These are phyloP conservation scores for Blastosporella zonata DNA, from an alignment of 1,284 basidiomycete genomes.

Conservation along the genomic window DNA sequence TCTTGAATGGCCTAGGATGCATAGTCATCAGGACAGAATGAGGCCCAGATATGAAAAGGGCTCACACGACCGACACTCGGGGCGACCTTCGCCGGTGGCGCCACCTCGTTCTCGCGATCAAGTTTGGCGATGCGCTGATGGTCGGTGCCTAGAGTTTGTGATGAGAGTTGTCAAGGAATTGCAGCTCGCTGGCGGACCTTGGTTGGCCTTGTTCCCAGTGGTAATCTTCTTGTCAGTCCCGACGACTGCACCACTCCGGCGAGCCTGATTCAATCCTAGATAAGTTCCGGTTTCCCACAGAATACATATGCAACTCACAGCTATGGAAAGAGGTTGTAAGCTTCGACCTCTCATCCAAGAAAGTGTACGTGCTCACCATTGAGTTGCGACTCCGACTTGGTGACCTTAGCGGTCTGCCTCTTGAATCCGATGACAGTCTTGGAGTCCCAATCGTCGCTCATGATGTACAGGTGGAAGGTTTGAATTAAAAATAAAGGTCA, in stretches of 20 bases:
- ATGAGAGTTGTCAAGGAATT: background rate
- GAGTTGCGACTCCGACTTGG: slow-evolving; percentile 65
- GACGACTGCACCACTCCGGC: slow-evolving; percentile 68
- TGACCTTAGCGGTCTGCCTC: slow-evolving; percentile 65
- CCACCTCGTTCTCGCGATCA: slow-evolving; percentile 94
- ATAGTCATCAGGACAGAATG: slow-evolving; percentile 4
- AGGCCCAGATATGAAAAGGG: slow-evolving; percentile 15
- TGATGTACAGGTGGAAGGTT: slow-evolving; percentile 27
- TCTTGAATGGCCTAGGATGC: slow-evolving; percentile 71
- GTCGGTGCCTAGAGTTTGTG: slow-evolving; percentile 67
- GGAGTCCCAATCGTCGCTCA: slow-evolving; percentile 70
- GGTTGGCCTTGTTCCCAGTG: slow-evolving; percentile 69
- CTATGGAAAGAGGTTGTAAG: background rate
- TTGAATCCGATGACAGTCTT: slow-evolving; percentile 79
- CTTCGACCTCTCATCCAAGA: background rate
- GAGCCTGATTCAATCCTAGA: slow-evolving; percentile 45
- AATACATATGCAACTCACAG: slow-evolving; percentile 14
- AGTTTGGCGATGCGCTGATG: slow-evolving; percentile 93
- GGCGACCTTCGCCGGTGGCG: slow-evolving; percentile 86
- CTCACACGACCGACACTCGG: slow-evolving; percentile 79
- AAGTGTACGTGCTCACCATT: slow-evolving; percentile 54
- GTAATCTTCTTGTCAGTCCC: slow-evolving; percentile 76
- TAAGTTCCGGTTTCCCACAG: background rate
- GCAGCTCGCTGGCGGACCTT: slow-evolving; percentile 40
- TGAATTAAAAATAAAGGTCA: slow-evolving; percentile 11